These are phyloP conservation scores for Apophysomyces ossiformis DNA, from an alignment of 371 early-diverging fungal genomes.

Conservation along the genomic window DNA sequence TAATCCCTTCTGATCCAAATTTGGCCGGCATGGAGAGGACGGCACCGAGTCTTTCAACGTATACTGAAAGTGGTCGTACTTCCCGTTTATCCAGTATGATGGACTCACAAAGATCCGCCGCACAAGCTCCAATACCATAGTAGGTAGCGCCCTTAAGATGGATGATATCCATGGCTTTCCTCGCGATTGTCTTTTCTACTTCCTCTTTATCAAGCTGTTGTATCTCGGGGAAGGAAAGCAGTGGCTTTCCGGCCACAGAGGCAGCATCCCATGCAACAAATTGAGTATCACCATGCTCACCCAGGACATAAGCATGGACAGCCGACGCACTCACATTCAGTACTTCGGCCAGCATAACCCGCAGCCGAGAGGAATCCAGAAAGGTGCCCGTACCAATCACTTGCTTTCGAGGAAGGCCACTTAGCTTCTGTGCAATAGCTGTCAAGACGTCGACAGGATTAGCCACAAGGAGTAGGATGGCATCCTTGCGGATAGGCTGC, in stretches of 20 bases:
- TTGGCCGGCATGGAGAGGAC: constrained; percentile 78
- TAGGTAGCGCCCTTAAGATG: constrained; percentile 86
- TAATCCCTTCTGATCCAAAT: constrained; percentile 73
- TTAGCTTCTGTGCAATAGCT: constrained; percentile 78
- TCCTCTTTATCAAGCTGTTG: constrained; percentile 54
- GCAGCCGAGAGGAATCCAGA: constrained; percentile 79
- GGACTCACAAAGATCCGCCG: constrained; percentile 69
- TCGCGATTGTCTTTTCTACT: constrained; percentile 60
- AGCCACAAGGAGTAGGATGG: constrained; percentile 79
- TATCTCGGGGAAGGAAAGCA: constrained; percentile 69
- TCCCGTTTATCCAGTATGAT: constrained; percentile 69
- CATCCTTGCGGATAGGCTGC: constrained; percentile 73
- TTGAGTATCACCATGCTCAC: constrained; percentile 90
- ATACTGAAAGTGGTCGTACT: constrained; percentile 72
- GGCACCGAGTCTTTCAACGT: constrained; percentile 60
- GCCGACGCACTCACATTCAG: constrained; percentile 71
- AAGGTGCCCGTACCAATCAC: constrained; percentile 90
- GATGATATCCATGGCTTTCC: constrained; percentile 87
- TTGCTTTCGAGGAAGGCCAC: constrained; percentile 76
- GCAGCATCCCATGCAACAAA: constrained; percentile 84
- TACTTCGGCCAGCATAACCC: constrained; percentile 62
- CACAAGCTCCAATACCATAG: constrained; percentile 87
- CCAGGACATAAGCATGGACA: constrained; percentile 82
- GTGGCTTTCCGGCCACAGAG: constrained; percentile 73
- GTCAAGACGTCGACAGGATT: constrained; percentile 89